Evolutionary conservation across 345 rosid species (phyloP), one percentile per base, ranked within the genome.

Genomic region (Draba incana): DNA sequence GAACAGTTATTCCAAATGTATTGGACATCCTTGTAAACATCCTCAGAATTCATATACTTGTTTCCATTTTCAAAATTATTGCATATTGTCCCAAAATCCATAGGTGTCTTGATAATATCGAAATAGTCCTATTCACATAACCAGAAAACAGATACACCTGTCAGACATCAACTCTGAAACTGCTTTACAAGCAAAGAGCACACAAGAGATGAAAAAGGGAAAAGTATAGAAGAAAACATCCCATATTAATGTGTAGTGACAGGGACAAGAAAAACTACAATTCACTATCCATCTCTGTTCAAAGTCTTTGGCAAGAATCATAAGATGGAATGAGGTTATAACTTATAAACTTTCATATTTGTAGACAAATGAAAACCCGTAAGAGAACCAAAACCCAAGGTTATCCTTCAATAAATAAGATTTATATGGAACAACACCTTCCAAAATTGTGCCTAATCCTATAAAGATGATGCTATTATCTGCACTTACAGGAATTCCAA

Each of bases 31-130:
- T 83, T 87, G 67, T 76, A 91, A 49, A 94, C 99, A 79, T 87
- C 92, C 76, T 84, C 92, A 30, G 98, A 89, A 76, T 87, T 84
- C 85, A 68, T 75, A 64, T 94, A 91, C 71, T 81, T 87, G 43
- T 71, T 72, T 60, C 88, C 83, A 30, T 76, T 89, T 69, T 94
- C 96, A 48, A 91, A 82, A 74, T 87, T 86, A 76, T 38, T 77
- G 84, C 98, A 89, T 81, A 94, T 80, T 3, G 98, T 94, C 82
- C 98, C 98, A 63, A 94, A 91, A 81, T 94, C 99, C 98, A 94
- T 94, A 63, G 99, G 99, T 41, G 98, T 86, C 77, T 91, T 83
- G 68, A 91, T 91, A 74, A 94, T 82, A 69, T 91, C 97, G 64
- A 94, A 91, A 74, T 94, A 89, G 82, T 94, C 98, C 99, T 91